Evolutionary conservation across 2,329 filamentous ascomycete genomes (phyloP), one percentile per base, ranked within the genome.

Genomic region (Ceratocystiopsis sp.): DNA sequence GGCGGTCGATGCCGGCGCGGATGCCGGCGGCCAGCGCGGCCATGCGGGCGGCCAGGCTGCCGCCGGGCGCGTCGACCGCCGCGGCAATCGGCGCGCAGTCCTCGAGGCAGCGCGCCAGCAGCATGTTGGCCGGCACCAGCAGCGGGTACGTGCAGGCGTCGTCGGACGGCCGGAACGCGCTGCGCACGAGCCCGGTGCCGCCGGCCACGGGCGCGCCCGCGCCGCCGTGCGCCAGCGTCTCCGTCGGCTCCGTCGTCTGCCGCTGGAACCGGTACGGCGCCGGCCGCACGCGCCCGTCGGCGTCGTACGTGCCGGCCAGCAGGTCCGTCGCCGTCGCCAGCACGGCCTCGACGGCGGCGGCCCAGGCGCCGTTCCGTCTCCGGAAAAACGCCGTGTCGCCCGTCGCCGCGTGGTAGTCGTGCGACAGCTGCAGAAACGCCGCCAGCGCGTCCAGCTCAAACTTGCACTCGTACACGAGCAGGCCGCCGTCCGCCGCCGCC

Each of bases 401-500:
- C 0, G 82, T 85, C 46, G 73, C 68, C 19, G 71, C 66, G 58
- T 81, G 70, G 61, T 85, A 89, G 51, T 85, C 73, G 46, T 80
- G 80, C 1, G 72, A 72, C 4, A 87, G 65, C 16, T 78, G 73
- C 17, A 89, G 66, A 56, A 89, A 89, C 43, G 81, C 74, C 0
- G 82, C 81, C 3, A 89, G 68, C 7, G 80, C 84, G 61, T 89
- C 83, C 34, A 89, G 71, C 60, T 89, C 83, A 56, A 85, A 89
- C 57, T 87, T 89, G 67, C 83, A 89, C 58, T 87, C 83, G 53
- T 84, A 87, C 5, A 86, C 82, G 18, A 76, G 70, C 3, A 65
- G 69, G 3, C 66, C 50, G 80, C 77, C 50, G n/a, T n/a, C n/a
- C n/a, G n/a, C n/a, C n/a, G n/a, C n/a, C n/a, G n/a, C n/a, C n/a